Conservation (phyloP, 2,329 filamentous ascomycete genomes). For the Cryphonectria radicalis region DNA sequence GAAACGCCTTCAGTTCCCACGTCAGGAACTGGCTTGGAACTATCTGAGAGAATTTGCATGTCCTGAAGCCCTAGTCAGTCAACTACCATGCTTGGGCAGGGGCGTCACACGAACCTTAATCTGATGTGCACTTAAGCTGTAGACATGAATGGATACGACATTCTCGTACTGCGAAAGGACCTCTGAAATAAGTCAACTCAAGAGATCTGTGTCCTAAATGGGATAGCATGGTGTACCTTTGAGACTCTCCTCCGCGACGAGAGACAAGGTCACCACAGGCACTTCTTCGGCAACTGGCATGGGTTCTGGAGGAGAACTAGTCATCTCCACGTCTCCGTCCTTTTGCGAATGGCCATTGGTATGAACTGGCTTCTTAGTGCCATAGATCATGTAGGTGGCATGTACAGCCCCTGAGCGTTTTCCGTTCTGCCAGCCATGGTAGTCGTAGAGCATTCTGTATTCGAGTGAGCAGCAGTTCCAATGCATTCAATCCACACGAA, state of each 20-base stretch:
- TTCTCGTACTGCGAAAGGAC: conserved; percentile 69
- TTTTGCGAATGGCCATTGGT: conserved; percentile 38
- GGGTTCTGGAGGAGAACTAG: conserved; percentile 65
- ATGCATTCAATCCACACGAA: conserved; percentile 22
- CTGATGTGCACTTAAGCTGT: conserved; percentile 76
- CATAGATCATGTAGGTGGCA: conserved; percentile 89
- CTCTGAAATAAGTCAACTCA: conserved; percentile 50
- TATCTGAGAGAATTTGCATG: conserved; percentile 72
- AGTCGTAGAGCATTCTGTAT: conserved; percentile 81
- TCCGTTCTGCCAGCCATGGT: conserved; percentile 76
- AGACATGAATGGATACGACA: conserved; percentile 82
- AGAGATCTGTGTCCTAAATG: neutral
- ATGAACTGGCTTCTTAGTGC: conserved; percentile 57
- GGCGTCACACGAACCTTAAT: conserved; percentile 56
- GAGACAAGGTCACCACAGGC: conserved; percentile 61
- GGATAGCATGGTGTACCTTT: conserved; percentile 52
- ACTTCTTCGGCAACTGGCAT: conserved; percentile 55
- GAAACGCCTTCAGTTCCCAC: conserved; percentile 63
- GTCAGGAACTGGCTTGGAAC: conserved; percentile 64
- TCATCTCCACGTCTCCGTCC: conserved; percentile 72
- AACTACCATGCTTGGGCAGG: neutral
- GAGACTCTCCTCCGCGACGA: conserved; percentile 75
- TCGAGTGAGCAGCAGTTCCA: neutral
- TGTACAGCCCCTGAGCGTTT: conserved; percentile 77
- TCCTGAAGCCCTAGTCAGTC: conserved; percentile 45